phyloP scores from a whole-genome alignment of 441 rosid species.

The Gossypium lobatum region DNA sequence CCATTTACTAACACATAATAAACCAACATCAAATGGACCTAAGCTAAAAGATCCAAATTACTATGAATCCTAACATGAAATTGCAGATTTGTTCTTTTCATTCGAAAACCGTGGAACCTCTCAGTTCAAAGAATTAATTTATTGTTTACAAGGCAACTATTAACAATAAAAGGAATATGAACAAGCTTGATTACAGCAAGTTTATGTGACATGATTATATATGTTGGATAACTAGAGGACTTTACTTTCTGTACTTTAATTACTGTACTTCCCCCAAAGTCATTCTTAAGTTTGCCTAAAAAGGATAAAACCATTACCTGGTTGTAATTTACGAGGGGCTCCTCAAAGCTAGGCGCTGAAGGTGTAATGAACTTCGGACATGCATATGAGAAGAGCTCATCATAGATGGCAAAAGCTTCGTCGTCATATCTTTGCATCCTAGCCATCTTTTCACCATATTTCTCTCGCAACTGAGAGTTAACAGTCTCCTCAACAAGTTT shows the following conservation, averaged over 20 bases:
- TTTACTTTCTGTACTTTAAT: not conserved
- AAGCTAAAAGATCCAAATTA: not conserved
- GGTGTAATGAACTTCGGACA: constrained; percentile 98
- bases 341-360: constrained; percentile 84
- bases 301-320: constrained; percentile 41
- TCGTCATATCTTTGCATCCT: constrained; percentile 90
- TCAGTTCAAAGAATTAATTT: not conserved
- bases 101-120: not conserved
- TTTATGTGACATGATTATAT: not conserved
- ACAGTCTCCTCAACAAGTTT: constrained; percentile 89
- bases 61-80: not conserved
- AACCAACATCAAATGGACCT: not conserved
- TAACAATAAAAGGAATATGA: not conserved
- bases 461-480: constrained; percentile 76
- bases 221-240: not conserved
- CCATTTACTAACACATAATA: not conserved
- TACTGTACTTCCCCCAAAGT: not conserved
- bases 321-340: constrained; percentile 88
- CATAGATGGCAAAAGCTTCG: constrained; percentile 72
- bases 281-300: not conserved
- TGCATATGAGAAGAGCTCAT: constrained; percentile 94
- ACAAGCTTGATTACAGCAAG: not conserved
- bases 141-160: not conserved
- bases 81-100: not conserved
- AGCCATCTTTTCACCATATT: constrained; percentile 93